phyloP scores from a whole-genome alignment of 257 asterid genomes.

The Plantago ovata region DNA sequence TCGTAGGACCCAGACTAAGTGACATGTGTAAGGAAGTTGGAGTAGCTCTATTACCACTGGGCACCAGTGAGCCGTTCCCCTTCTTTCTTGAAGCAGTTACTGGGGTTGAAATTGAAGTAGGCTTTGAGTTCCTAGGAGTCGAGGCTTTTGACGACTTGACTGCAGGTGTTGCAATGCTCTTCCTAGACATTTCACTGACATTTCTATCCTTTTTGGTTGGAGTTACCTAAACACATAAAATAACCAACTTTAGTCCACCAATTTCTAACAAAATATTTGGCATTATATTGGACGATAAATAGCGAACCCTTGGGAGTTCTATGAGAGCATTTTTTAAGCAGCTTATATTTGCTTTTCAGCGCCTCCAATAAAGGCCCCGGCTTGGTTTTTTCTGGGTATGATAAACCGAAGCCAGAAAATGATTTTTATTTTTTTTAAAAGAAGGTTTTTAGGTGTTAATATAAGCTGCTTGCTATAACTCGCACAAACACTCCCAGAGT shows the following conservation, averaged over 20 bases:
- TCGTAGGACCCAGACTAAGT: constrained; percentile 58
- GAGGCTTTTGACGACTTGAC: constrained; percentile 38
- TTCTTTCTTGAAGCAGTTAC: constrained; percentile 43
- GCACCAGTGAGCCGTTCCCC: constrained; percentile 31
- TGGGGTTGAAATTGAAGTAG: constrained; percentile 29
- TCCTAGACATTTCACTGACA: constrained; percentile 26
- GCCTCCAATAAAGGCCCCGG: no score
- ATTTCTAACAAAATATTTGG: constrained; percentile 11
- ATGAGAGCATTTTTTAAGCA: no score
- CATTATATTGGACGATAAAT: neutral
- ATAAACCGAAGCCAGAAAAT: no score
- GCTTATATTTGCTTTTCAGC: no score
- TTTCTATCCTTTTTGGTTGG: constrained; percentile 43
- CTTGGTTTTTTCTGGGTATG: no score
- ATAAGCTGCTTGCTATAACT: neutral
- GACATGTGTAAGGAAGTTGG: constrained; percentile 85
- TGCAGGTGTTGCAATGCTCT: constrained; percentile 45
- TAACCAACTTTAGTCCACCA: constrained; percentile 19
- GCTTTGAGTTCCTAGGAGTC: constrained; percentile 37
- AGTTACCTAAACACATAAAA: constrained; percentile 40
- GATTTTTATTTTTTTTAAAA: no score
- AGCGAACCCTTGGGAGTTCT: no score
- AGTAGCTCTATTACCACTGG: constrained; percentile 36
- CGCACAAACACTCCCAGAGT: neutral
- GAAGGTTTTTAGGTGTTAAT: neutral